Conservation (phyloP, 75 land plant species). For the Isoetes taiwanensis region DNA sequence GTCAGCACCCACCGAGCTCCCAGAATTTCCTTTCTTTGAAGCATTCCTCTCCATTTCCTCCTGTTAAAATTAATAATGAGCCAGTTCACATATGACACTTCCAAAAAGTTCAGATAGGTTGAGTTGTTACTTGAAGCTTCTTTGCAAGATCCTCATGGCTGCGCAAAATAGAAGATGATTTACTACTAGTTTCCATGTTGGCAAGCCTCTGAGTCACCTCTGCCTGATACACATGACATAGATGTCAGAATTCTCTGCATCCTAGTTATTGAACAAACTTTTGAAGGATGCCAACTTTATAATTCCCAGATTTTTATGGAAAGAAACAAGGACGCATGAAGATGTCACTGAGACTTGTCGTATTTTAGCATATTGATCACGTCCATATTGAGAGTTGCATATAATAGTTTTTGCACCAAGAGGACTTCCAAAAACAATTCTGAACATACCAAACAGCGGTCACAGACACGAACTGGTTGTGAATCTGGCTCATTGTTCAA, state of each 20-base stretch:
- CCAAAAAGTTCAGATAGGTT: neutral
- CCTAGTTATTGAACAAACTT: too few relatives aligned
- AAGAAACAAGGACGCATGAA: too few relatives aligned
- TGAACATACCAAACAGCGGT: conserved; percentile 69
- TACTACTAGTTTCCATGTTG: conserved; percentile 43
- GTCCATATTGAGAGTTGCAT: too few relatives aligned
- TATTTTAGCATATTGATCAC: too few relatives aligned
- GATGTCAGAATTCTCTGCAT: too few relatives aligned
- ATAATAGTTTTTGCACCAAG: too few relatives aligned
- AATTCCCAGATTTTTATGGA: too few relatives aligned
- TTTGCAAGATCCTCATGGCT: conserved; percentile 92
- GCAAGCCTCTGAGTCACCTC: conserved; percentile 83
- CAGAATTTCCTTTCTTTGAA: conserved; percentile 9
- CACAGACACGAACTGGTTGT: conserved; percentile 88
- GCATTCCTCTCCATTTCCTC: conserved; percentile 31
- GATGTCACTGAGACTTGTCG: too few relatives aligned
- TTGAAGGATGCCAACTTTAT: too few relatives aligned
- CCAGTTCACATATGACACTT: neutral
- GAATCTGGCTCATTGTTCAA: conserved; percentile 76
- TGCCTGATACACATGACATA: conserved; percentile 33
- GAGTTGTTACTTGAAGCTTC: conserved; percentile 60
- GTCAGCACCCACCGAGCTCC: neutral
- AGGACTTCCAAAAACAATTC: too few relatives aligned
- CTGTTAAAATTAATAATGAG: neutral
- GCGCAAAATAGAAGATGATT: conserved; percentile 28